These are phyloP conservation scores for Coemansia sp. DNA, from an alignment of 192 early-diverging fungal species.

Conservation along the genomic window DNA sequence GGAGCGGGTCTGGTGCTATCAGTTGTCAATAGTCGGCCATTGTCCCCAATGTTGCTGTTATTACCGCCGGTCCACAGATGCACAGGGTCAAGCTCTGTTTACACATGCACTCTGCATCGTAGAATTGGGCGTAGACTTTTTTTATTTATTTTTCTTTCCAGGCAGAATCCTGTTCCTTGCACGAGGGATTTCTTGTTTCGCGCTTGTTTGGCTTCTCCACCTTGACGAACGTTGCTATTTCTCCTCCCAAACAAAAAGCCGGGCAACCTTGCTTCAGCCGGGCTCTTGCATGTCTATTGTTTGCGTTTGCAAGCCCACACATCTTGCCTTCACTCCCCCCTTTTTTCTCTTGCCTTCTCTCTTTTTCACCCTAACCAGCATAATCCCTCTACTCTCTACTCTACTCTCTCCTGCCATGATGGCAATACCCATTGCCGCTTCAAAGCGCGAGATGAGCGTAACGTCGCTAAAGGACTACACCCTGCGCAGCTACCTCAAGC, in stretches of 20 bases:
- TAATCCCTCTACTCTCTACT: not conserved
- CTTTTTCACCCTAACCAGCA: not conserved
- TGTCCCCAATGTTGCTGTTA: slow-evolving; percentile 5
- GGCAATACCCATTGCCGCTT: slow-evolving; percentile 25
- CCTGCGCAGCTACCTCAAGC: slow-evolving; percentile 29
- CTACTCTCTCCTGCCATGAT: slow-evolving; percentile 6
- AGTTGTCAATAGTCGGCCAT: not conserved
- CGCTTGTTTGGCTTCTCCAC: not conserved
- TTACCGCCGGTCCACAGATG: not conserved
- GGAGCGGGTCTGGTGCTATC: not conserved
- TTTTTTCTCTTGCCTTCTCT: not conserved
- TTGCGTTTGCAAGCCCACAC: not conserved
- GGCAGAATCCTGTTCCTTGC: not conserved
- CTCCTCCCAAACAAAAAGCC: not conserved
- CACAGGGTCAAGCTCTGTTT: not conserved
- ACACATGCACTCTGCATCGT: not conserved
- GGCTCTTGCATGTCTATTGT: not conserved
- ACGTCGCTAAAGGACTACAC: slow-evolving; percentile 36
- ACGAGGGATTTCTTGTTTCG: not conserved
- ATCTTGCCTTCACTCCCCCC: not conserved
- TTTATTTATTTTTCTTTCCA: not conserved
- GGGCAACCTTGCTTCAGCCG: not conserved
- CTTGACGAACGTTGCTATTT: not conserved
- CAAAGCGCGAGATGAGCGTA: slow-evolving; percentile 27
- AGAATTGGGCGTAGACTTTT: slow-evolving; percentile 3